phyloP scores from a whole-genome alignment of 208 protist species.

The Leishmania martiniquensis region DNA sequence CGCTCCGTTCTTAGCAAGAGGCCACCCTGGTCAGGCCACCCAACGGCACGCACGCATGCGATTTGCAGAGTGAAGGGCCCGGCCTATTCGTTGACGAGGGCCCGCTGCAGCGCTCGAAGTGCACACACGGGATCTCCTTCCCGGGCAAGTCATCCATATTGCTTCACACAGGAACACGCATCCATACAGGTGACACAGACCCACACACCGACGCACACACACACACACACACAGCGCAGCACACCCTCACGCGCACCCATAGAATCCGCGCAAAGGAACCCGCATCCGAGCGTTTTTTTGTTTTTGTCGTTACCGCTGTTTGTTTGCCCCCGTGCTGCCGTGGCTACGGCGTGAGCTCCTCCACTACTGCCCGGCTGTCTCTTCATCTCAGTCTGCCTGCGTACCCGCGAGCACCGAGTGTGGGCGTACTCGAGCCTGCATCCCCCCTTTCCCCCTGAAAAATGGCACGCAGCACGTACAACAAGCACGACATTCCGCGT shows the following conservation, averaged over 20 bases:
- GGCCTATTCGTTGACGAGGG: background rate
- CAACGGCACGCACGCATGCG: background rate
- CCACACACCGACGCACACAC: background rate
- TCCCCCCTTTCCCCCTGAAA: background rate
- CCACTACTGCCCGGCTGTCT: background rate
- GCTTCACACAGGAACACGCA: background rate
- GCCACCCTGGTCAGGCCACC: background rate
- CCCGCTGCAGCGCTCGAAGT: background rate
- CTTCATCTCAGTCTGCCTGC: background rate
- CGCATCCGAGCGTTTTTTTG: background rate
- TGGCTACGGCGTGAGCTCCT: too few species aligned
- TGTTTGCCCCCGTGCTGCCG: background rate
- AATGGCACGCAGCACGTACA: slow-evolving; percentile 22
- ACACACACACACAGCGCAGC: background rate
- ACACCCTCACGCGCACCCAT: background rate
- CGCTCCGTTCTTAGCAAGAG: background rate
- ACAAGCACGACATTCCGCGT: slow-evolving; percentile 31
- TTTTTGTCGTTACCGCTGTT: background rate
- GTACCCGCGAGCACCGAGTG: background rate
- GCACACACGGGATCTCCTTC: background rate
- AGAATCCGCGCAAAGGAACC: background rate
- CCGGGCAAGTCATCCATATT: background rate
- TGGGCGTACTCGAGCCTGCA: too few species aligned
- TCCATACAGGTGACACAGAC: background rate
- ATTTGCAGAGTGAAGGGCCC: background rate